These are phyloP conservation scores for Pseudonitzschia multiseries DNA, from an alignment of 108 stramenopile genomes.

Conservation along the genomic window DNA sequence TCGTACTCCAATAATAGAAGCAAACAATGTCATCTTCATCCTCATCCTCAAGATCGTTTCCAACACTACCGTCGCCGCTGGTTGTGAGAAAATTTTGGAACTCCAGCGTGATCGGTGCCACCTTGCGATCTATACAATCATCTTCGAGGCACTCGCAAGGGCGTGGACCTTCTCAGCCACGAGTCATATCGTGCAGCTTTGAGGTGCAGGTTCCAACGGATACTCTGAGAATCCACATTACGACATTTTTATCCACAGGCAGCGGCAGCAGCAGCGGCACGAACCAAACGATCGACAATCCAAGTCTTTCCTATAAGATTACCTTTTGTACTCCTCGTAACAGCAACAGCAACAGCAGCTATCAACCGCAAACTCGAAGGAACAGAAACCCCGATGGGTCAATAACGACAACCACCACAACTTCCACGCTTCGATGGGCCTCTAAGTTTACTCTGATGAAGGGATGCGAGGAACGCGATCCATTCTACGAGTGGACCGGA, in stretches of 20 bases:
- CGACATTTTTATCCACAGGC: not conserved
- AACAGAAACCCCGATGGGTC: not conserved
- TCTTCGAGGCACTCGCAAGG: too few relatives aligned
- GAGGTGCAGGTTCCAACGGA: not conserved
- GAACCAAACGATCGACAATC: not conserved
- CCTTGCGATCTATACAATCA: too few relatives aligned
- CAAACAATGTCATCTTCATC: too few relatives aligned
- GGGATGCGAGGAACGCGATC: not conserved
- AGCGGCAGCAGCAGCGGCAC: not conserved
- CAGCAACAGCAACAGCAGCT: not conserved
- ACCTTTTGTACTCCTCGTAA: not conserved
- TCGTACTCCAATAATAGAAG: too few relatives aligned
- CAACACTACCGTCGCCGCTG: too few relatives aligned
- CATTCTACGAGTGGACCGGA: not conserved
- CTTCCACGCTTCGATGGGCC: not conserved
- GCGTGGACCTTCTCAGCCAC: not conserved
- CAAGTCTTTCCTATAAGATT: constrained; percentile 2
- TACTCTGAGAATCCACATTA: not conserved
- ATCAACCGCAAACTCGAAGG: not conserved
- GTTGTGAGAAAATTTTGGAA: too few relatives aligned
- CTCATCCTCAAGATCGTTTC: too few relatives aligned
- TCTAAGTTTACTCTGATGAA: not conserved
- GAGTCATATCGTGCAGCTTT: not conserved
- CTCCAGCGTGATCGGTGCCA: too few relatives aligned
- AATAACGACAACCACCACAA: constrained; percentile 1